These are phyloP conservation scores for Solanum raphanifolium DNA, from an alignment of 257 asterid species.

Conservation along the genomic window DNA sequence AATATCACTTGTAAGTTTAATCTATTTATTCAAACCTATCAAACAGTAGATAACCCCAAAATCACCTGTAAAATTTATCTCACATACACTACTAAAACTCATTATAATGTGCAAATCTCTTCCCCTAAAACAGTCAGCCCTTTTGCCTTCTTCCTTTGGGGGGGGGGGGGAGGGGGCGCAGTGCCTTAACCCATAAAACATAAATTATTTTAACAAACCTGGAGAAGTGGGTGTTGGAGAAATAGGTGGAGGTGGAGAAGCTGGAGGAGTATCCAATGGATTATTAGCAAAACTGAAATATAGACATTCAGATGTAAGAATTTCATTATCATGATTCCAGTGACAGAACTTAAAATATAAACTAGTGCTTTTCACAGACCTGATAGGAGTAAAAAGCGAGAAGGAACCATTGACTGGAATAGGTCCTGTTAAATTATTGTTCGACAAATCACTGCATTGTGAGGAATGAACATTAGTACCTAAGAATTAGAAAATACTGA, in stretches of 20 bases:
- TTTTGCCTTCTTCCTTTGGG: neutral
- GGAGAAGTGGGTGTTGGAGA: constrained; percentile 41
- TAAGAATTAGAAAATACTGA: neutral
- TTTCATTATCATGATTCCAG: constrained; percentile 5
- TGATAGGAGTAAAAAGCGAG: constrained; percentile 84
- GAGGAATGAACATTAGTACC: constrained; percentile 7
- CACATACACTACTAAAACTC: neutral
- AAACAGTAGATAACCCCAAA: neutral
- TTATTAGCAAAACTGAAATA: constrained; percentile 61
- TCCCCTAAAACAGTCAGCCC: neutral
- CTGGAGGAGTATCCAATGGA: constrained; percentile 35
- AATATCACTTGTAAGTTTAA: neutral
- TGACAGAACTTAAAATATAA: neutral
- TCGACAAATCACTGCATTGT: constrained; percentile 85
- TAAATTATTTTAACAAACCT: constrained; percentile 21
- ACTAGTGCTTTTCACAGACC: constrained; percentile 32
- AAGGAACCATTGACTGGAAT: constrained; percentile 89
- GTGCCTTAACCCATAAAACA: neutral
- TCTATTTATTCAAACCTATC: neutral
- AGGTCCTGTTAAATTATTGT: constrained; percentile 47
- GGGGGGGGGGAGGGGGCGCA: neutral
- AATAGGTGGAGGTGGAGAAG: constrained; percentile 68
- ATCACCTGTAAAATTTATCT: neutral
- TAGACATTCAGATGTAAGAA: constrained; percentile 12
- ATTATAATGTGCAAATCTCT: neutral